These are phyloP conservation scores for Annulohypoxylon stygium DNA, from an alignment of 495 filamentous ascomycete genomes.

Conservation along the genomic window DNA sequence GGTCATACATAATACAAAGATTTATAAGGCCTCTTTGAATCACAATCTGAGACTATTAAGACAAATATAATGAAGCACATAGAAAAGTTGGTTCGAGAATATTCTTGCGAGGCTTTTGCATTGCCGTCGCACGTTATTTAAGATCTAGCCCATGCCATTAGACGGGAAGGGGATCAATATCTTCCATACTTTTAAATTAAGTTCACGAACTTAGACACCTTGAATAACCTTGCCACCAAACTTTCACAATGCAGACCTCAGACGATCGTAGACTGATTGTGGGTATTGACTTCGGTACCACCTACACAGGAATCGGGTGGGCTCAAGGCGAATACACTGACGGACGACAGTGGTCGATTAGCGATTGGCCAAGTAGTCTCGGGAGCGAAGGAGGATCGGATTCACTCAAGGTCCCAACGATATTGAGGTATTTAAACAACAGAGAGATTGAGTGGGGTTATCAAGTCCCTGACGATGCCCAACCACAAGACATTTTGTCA, in stretches of 20 bases:
- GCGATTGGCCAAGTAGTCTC: background rate
- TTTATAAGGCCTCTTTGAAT: no score
- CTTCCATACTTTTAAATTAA: no score
- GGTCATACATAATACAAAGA: no score
- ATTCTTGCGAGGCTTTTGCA: no score
- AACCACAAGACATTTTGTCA: background rate
- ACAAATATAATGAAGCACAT: no score
- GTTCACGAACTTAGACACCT: background rate
- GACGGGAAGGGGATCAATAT: no score
- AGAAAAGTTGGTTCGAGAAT: no score
- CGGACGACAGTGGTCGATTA: background rate
- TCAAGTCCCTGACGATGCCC: background rate
- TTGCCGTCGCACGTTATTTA: no score
- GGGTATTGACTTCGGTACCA: conserved; percentile 1
- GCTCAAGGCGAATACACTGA: background rate
- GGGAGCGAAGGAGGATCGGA: background rate
- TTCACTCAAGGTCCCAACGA: background rate
- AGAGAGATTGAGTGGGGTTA: background rate
- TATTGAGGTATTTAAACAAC: background rate
- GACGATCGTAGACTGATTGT: background rate
- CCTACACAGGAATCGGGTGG: conserved; percentile 3
- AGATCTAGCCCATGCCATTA: no score
- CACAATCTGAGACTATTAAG: no score
- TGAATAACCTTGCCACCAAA: background rate
- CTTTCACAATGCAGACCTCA: background rate